Percentiles rank a stretch among this genome's conserved stretches.
Conservation (phyloP, 1,139 yeast species). For the Entelexis paramagnoliae region DNA sequence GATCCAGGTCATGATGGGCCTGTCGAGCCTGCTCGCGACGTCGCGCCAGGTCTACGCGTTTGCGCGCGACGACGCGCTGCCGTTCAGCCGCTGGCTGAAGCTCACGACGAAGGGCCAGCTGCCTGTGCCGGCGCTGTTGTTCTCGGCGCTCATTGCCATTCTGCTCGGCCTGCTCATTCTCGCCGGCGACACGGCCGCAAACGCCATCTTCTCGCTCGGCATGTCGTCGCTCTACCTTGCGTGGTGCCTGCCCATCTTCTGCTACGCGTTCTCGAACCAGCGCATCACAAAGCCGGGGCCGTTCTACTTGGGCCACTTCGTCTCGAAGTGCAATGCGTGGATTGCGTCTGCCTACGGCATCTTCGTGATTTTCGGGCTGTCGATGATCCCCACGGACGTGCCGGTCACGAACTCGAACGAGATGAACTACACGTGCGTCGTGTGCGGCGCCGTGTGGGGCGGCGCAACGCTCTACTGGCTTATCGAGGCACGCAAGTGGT, state of each 20-base stretch:
- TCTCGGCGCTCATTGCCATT: constrained; percentile 41
- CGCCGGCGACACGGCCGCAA: constrained; percentile 48
- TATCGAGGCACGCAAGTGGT: constrained; percentile 40
- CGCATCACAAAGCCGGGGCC: constrained; percentile 49
- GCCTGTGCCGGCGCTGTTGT: constrained; percentile 49
- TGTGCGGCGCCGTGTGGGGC: constrained; percentile 43
- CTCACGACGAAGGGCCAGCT: constrained; percentile 40
- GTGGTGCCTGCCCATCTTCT: constrained; percentile 47
- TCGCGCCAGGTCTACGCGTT: constrained; percentile 79
- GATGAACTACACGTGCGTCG: constrained; percentile 55
- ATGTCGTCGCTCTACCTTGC: constrained; percentile 49
- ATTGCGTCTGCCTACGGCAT: constrained; percentile 20
- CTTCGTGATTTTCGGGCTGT: constrained; percentile 23
- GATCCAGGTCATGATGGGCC: constrained; percentile 48
- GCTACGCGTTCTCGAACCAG: constrained; percentile 33
- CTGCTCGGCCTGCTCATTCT: constrained; percentile 47
- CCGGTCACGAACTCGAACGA: constrained; percentile 24
- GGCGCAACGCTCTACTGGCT: constrained; percentile 40
- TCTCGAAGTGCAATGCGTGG: constrained; percentile 23
- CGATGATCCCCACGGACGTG: constrained; percentile 24
- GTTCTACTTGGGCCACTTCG: constrained; percentile 44
- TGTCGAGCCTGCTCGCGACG: constrained; percentile 62
- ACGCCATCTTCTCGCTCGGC: constrained; percentile 47
- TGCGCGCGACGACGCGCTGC: constrained; percentile 83
- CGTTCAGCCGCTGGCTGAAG: constrained; percentile 38